Base-by-base conservation (phyloP, 441 rosid genomes). In the Eutrema salsugineum region DNA sequence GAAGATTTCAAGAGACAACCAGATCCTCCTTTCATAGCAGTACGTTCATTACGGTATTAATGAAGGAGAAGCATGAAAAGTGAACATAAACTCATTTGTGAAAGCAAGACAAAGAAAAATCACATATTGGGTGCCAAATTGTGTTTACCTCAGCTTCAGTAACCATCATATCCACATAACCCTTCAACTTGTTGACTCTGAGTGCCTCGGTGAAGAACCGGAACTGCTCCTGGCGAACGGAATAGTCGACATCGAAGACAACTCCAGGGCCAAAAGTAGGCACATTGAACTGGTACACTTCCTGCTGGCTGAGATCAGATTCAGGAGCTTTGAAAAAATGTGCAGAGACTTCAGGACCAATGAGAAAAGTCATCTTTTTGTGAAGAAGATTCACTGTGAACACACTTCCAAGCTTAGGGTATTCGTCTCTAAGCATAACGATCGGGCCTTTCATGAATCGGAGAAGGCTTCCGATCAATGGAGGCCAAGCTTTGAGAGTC, bases 111-210 rank as follows among this genome's bases (percentile, higher is more conserved):
- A 14, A 36, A 14, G 17, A 12, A 19, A 19, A 33, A 1, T 1
- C 11, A 5, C 12, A 40, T 27, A 12, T 14, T 19, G 10, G 63
- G 16, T 63, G 33, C 5, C 42, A 42, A 3, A 1, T 12, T 2
- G 2, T 11, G 0, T 5, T 51, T 63, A 93, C 99, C 98, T 90
- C 87, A 11, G 99, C 92, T 80, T 94, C 99, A 35, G 81, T 44
- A 71, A 94, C 96, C 99, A 94, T 96, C 94, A 88, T 96, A 75
- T 90, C 96, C 10, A 96, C 99, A 83, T 94, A 96, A n/a, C 96
- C 87, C 73, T 85, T 96, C 72, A 94, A 85, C 82, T 90, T 91
- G 73, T 73, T 91, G 11, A 90, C 96, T 73, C 99, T 79, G 16
- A 96, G 82, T 11, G 99, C 78, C 81, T 94, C 99, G 0, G 98